These are phyloP conservation scores for Sphenostylis stenocarpa DNA, from an alignment of 306 rosid genomes.

Conservation along the genomic window DNA sequence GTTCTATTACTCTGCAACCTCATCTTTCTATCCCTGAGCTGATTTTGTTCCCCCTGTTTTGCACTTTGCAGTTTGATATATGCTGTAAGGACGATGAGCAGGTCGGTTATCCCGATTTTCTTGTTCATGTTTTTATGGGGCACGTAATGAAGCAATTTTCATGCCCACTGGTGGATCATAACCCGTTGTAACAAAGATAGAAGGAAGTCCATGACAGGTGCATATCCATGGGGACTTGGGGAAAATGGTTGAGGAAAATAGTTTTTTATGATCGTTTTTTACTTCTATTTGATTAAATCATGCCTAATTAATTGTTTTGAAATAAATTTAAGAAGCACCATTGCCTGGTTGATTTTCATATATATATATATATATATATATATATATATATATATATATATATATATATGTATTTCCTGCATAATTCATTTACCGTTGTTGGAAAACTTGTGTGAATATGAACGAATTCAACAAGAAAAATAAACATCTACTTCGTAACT, in stretches of 20 bases:
- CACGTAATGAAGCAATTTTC: constrained; percentile 35
- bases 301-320: constrained; percentile 33
- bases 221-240: constrained; percentile 28
- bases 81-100: constrained; percentile 27
- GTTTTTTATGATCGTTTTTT: constrained; percentile 8
- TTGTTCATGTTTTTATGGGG: constrained; percentile 27
- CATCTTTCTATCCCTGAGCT: constrained; percentile 1
- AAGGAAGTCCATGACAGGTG: constrained; percentile 31
- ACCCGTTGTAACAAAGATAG: constrained; percentile 22
- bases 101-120: constrained; percentile 27
- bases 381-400: too few relatives aligned
- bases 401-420: too few relatives aligned
- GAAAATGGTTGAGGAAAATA: constrained; percentile 19
- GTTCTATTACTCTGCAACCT: not conserved
- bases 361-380: too few relatives aligned
- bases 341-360: constrained; percentile 7
- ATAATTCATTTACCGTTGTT: not conserved
- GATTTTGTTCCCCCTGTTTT: not conserved
- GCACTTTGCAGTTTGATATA: constrained; percentile 29
- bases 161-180: constrained; percentile 31
- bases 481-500: not conserved
- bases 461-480: not conserved
- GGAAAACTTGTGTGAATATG: not conserved
- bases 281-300: constrained; percentile 17
- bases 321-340: constrained; percentile 31